These are phyloP conservation scores for Gossypium davidsonii DNA, from an alignment of 441 rosid genomes.

Conservation along the genomic window DNA sequence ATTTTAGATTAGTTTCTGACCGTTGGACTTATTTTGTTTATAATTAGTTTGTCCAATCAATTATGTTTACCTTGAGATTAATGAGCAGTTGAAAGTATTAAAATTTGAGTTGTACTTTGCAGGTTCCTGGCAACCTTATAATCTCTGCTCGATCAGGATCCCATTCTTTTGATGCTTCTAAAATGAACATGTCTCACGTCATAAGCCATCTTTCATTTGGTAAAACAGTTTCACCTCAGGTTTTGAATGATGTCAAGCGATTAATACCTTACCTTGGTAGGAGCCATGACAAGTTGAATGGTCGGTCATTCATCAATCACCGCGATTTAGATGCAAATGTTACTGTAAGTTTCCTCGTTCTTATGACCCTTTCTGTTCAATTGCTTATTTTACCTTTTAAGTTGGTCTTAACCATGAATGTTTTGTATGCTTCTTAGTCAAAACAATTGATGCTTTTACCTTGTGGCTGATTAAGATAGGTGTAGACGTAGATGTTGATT, in stretches of 20 bases:
- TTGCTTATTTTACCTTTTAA: not conserved
- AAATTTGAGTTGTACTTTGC: constrained; percentile 20
- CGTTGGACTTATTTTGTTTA: not conserved
- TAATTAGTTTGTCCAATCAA: not conserved
- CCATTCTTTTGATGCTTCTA: constrained; percentile 89
- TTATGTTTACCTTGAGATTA: not conserved
- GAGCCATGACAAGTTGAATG: constrained; percentile 82
- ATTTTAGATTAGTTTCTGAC: constrained; percentile 1
- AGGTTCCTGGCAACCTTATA: constrained; percentile 97
- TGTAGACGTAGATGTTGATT: not conserved
- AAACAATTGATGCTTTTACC: not conserved
- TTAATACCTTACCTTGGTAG: constrained; percentile 71
- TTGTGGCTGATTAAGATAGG: not conserved
- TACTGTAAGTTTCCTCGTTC: constrained; percentile 58
- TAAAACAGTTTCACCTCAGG: constrained; percentile 45
- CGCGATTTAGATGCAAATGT: constrained; percentile 80
- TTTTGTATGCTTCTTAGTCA: not conserved
- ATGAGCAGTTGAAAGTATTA: not conserved
- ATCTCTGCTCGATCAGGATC: constrained; percentile 79
- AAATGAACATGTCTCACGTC: constrained; percentile 95
- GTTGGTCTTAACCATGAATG: not conserved
- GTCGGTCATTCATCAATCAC: constrained; percentile 68
- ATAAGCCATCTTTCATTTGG: constrained; percentile 87
- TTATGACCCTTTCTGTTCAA: constrained; percentile 10
- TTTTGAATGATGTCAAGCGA: constrained; percentile 56